Evolutionary conservation across 73 alveolate species (phyloP), one percentile per base, ranked within the genome.

Genomic region (Breviolum minutum): DNA sequence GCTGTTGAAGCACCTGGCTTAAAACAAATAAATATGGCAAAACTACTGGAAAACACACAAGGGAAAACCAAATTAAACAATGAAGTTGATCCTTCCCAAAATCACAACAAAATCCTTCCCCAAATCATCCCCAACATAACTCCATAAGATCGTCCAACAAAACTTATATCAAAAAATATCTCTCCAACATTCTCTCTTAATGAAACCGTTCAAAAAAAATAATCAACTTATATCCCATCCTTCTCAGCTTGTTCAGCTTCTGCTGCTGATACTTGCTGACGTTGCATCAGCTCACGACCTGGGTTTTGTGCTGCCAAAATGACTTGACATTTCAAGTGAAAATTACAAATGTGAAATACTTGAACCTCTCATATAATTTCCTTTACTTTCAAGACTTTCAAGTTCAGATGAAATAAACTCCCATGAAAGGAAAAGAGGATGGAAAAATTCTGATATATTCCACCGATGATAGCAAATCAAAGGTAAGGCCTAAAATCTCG

Each of bases 221-320:
- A 54, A 22, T 73, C 82, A 40, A 29, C 60, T 19, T 4, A 22
- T 12, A 24, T 24, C 82, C 81, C 63, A n/a, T 7, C 92, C 92
- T 83, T 83, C 76, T 83, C 92, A 9, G 92, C 92, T 6, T 60
- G 60, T 9, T 17, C 92, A 17, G 92, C 92, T 83, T 83, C 92
- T 26, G 60, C 92, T 13, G 92, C 92, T 7, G 92, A 24, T n/a
- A 83, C 62, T 76, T 83, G 19, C 60, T 83, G 92, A 5, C 76
- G 40, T 24, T 83, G 76, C 76, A 83, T 7, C 76, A 83, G 73
- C 73, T 83, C 92, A 7, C 6, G 73, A 27, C 92, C 92, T 81
- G 8, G 87, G 89, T 17, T 2, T 17, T 2, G 24, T 2, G 77
- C 24, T 68, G 77, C 77, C 77, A 68, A 68, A 68, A 17, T 22